Conservation (phyloP, 23 red algal genomes). For the Gracilaria gracilis region DNA sequence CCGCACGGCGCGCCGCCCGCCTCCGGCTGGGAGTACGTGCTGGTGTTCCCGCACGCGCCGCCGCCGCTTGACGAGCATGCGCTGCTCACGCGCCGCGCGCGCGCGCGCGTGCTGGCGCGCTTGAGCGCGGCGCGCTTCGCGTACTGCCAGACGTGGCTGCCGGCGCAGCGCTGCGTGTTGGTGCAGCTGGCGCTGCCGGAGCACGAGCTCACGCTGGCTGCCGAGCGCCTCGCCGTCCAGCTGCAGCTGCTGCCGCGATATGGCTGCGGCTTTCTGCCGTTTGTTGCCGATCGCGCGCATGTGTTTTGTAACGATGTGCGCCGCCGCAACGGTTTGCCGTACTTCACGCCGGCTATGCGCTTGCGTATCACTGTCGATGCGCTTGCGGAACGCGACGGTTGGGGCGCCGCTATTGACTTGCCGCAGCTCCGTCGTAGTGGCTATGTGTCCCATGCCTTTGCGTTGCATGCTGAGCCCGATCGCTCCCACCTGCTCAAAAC, state of each 20-base stretch:
- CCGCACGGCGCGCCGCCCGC: conserved; percentile 18
- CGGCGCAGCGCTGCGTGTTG: conserved; percentile 29
- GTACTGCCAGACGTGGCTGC: conserved; percentile 45
- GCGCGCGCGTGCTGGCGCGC: conserved; percentile 20
- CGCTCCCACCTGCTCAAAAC: conserved; percentile 14
- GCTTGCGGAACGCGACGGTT: conserved; percentile 30
- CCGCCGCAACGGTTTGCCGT: conserved; percentile 30
- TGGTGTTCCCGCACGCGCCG: conserved; percentile 50
- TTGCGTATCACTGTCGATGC: conserved; percentile 44
- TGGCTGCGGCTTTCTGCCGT: conserved; percentile 51
- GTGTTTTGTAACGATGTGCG: conserved; percentile 32
- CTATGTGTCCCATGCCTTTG: conserved; percentile 19
- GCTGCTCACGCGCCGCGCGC: conserved; percentile 22
- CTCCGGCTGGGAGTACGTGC: conserved; percentile 74
- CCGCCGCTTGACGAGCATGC: conserved; percentile 20
- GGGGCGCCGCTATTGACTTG: conserved; percentile 52
- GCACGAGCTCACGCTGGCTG: conserved; percentile 26
- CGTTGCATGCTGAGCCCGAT: conserved; percentile 57
- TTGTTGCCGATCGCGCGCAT: conserved; percentile 17
- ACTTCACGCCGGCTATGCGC: conserved; percentile 51
- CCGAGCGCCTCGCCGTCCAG: conserved; percentile 30
- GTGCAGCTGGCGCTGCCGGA: conserved; percentile 57
- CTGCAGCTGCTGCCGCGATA: conserved; percentile 42
- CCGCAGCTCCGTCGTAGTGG: neutral
- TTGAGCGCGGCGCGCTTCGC: conserved; percentile 47